Conservation (phyloP, 202 grass and related monocot species). For the Elaeis oleifera region DNA sequence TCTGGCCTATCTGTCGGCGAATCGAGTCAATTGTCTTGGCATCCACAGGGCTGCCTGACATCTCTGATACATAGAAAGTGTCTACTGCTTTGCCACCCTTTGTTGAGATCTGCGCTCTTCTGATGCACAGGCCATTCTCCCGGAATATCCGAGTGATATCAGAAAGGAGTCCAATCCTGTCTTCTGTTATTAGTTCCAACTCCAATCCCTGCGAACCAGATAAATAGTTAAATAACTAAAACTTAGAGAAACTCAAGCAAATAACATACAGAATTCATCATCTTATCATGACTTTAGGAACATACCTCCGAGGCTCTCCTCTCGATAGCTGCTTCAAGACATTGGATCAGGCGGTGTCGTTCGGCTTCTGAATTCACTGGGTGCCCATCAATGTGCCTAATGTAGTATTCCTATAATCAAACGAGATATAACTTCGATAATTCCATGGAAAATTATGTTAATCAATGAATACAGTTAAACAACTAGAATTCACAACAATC, state of each 20-base stretch:
- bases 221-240: not conserved
- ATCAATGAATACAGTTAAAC: too few relatives aligned
- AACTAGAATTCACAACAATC: too few relatives aligned
- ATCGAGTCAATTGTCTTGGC: conserved; percentile 1
- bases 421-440: too few relatives aligned
- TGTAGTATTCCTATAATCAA: conserved; percentile 13
- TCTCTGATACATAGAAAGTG: conserved; percentile 4
- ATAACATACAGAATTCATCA: not conserved
- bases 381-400: conserved; percentile 8
- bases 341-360: conserved; percentile 1
- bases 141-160: conserved; percentile 16
- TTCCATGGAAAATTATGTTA: too few relatives aligned
- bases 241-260: not conserved
- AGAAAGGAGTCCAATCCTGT: conserved; percentile 1
- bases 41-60: conserved; percentile 12
- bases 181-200: not conserved
- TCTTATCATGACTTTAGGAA: not conserved
- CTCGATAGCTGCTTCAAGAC: conserved; percentile 21
- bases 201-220: not conserved
- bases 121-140: conserved; percentile 12
- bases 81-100: not conserved
- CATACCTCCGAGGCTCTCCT: conserved; percentile 6
- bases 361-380: not conserved
- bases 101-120: conserved; percentile 1
- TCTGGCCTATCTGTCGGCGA: conserved; percentile 1